Evolutionary conservation across 805 yeast species (phyloP).

Genomic region (Starmerella ratchasimensis): DNA sequence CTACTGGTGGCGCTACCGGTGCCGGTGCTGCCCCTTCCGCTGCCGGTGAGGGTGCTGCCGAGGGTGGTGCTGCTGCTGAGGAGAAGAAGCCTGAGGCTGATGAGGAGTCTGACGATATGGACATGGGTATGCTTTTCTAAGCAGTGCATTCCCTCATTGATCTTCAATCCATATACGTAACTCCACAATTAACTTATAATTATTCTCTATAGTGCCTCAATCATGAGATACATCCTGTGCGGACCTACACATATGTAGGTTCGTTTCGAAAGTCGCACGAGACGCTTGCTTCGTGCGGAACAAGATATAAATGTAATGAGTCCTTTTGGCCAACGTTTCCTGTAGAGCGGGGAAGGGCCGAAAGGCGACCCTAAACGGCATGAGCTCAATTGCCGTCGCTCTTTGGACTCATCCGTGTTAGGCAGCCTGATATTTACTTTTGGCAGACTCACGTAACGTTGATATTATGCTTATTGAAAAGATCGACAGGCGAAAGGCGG

Average conservation of each 20-base stretch:
- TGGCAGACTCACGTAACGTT: neutral
- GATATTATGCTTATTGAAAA: slow-evolving; percentile 12
- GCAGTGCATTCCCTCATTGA: neutral
- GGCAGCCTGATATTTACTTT: neutral
- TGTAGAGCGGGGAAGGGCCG: too few species aligned
- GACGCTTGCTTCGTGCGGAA: too few species aligned
- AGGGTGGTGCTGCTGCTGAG: slow-evolving; percentile 42
- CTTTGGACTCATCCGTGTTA: too few species aligned
- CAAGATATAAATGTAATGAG: too few species aligned
- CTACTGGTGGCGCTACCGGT: slow-evolving; percentile 52
- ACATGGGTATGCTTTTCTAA: slow-evolving; percentile 91
- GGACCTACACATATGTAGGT: too few species aligned
- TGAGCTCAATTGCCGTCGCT: too few species aligned
- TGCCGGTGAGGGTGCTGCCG: slow-evolving; percentile 42
- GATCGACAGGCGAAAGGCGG: slow-evolving; percentile 7
- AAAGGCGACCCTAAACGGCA: too few species aligned
- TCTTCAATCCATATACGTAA: neutral
- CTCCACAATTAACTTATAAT: neutral
- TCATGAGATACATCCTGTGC: too few species aligned
- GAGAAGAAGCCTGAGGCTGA: slow-evolving; percentile 43
- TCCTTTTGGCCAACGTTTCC: too few species aligned
- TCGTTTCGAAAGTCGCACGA: too few species aligned
- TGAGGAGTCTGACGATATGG: slow-evolving; percentile 43
- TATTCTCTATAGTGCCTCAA: neutral
- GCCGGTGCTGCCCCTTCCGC: slow-evolving; percentile 54